Base-by-base conservation (phyloP, 306 rosid species). In the Arachis hypogaea region DNA sequence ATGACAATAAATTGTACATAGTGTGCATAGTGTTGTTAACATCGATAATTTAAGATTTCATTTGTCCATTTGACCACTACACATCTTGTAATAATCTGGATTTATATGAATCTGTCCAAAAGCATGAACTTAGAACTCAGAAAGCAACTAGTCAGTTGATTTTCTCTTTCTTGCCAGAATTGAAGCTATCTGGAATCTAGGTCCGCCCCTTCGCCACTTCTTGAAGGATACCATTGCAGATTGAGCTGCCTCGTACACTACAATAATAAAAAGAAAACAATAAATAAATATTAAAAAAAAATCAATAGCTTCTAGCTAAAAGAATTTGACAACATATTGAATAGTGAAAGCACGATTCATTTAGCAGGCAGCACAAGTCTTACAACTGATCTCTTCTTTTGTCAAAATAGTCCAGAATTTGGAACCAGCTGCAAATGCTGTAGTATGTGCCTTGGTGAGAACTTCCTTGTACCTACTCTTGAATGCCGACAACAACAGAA, bases 221-320 rank as follows among this genome's bases (percentile, higher is more conserved):
- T 87, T 94, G 72, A 92, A 89, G 79, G 93, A 93, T 66, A 90
- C 78, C 96, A 89, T 94, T 40, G 97, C 87, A 54, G 97, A 88
- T 66, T 91, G 97, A 81, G 96, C 98, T 63, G 96, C 87, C 85
- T 89, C 90, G 79, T 86, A 94, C 87, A 94, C 97, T 94, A 77
- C 77, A 83, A 16, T 51, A 73, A 22, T 57, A 29, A 82, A 42
- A 47, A 77, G 1, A 62, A 66, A 18, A 71, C 49, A 69, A 52
- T 41, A 63, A 52, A 52, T n/a, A 5, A 29, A 29, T 67, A 49
- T 79, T 8, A 69, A 66, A 46, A 51, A 33, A 33, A 33, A 2
- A 33, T 33, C 38, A 33, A 33, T 33, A 4, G 38, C 38, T 33
- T 33, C 4, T 2, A 59, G 33, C 47, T 56, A 56, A 33, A 7